Conservation (phyloP, 495 filamentous ascomycete genomes). For the Penicillium pancosmium region DNA sequence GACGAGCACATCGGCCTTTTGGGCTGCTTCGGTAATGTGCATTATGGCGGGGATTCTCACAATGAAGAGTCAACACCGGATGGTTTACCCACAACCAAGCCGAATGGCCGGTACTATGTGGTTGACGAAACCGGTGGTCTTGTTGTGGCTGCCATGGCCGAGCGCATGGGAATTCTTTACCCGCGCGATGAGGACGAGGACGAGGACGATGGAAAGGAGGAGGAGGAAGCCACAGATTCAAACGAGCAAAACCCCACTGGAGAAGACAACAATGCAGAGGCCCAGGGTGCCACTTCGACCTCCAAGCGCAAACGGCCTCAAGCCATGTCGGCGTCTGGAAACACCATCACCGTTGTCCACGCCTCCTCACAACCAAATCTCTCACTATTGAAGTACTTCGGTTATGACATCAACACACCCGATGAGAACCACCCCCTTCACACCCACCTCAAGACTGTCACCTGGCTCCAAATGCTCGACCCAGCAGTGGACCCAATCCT, state of each 20-base stretch:
- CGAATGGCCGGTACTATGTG: constrained; percentile 78
- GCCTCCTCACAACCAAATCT: constrained; percentile 89
- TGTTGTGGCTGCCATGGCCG: constrained; percentile 84
- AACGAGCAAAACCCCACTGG: not conserved
- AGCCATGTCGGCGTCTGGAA: constrained; percentile 60
- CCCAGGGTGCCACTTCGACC: constrained; percentile 12
- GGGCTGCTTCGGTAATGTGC: constrained; percentile 65
- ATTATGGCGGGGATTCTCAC: constrained; percentile 39
- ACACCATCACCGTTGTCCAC: constrained; percentile 88
- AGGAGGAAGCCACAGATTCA: constrained; percentile 1
- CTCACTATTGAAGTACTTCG: constrained; percentile 81
- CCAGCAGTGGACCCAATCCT: constrained; percentile 74
- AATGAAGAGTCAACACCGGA: constrained; percentile 31
- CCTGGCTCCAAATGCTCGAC: constrained; percentile 85
- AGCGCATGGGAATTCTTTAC: constrained; percentile 86
- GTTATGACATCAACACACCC: constrained; percentile 71
- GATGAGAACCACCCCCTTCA: constrained; percentile 74
- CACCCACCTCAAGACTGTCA: constrained; percentile 77
- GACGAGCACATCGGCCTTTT: constrained; percentile 82
- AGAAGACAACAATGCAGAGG: constrained; percentile 11
- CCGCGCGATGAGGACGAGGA: constrained; percentile 41
- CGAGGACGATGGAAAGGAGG: constrained; percentile 22
- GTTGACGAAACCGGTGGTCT: constrained; percentile 90
- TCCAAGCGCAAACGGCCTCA: constrained; percentile 30
- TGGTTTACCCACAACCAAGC: constrained; percentile 29